These are phyloP conservation scores for Rhodamnia rubescens DNA, from an alignment of 345 rosid genomes.

Conservation along the genomic window DNA sequence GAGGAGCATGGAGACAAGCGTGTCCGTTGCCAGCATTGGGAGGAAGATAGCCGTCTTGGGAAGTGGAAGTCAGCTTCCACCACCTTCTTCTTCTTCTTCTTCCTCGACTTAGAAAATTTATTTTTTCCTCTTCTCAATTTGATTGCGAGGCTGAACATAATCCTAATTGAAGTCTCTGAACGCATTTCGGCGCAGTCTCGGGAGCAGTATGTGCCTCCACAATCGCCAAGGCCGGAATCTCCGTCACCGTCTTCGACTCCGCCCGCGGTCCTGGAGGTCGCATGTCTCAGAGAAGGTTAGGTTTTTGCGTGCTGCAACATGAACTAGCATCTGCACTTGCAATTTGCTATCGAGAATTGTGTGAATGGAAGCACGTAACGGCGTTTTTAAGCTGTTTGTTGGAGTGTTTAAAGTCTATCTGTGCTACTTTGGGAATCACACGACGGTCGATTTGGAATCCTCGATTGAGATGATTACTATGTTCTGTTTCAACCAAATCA, in stretches of 20 bases:
- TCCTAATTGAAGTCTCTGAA: neutral
- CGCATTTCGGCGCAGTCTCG: slow-evolving; percentile 30
- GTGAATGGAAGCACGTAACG: neutral
- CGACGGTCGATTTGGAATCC: neutral
- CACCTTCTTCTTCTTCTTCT: neutral
- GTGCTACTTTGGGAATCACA: neutral
- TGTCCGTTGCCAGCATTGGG: slow-evolving; percentile 12
- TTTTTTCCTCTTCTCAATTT: neutral
- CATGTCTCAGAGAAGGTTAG: slow-evolving; percentile 77
- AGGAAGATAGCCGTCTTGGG: slow-evolving; percentile 69
- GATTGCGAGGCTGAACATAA: neutral
- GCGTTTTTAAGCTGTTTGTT: neutral
- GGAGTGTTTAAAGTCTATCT: neutral
- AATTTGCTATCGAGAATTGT: neutral
- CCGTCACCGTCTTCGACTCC: slow-evolving; percentile 72
- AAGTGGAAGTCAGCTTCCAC: slow-evolving; percentile 46
- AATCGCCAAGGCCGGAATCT: slow-evolving; percentile 51
- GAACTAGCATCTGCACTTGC: neutral
- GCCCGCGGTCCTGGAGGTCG: slow-evolving; percentile 88
- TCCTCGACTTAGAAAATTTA: neutral
- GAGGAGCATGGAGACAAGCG: neutral
- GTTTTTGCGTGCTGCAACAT: neutral
- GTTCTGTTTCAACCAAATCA: neutral
- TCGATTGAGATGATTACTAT: neutral
- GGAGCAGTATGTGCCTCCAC: slow-evolving; percentile 87